phyloP scores from a whole-genome alignment of 2,329 filamentous ascomycete genomes.

The Monilinia laxa region DNA sequence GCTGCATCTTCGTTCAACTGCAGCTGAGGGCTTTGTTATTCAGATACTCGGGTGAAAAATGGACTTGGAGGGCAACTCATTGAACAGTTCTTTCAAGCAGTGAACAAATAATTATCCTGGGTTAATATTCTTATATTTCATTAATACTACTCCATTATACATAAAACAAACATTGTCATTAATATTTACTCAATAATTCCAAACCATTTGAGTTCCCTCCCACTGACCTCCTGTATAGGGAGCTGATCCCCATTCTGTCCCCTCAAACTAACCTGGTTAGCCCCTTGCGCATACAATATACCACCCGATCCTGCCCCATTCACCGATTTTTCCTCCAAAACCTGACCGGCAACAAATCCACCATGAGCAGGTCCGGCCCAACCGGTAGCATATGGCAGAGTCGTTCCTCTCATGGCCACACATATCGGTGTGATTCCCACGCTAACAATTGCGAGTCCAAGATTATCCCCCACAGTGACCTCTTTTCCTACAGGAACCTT shows the following conservation, averaged over 20 bases:
- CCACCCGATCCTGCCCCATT: slow-evolving; percentile 18
- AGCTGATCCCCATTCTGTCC: slow-evolving; percentile 1
- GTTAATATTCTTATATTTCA: too few relatives aligned
- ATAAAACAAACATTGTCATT: not conserved
- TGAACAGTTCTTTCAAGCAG: too few relatives aligned
- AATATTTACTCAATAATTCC: slow-evolving; percentile 7
- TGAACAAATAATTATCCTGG: too few relatives aligned
- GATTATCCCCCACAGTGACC: slow-evolving; percentile 27
- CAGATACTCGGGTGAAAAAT: too few relatives aligned
- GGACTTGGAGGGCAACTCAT: too few relatives aligned
- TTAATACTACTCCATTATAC: not conserved
- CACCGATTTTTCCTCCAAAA: not conserved
- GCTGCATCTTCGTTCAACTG: too few relatives aligned
- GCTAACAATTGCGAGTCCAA: slow-evolving; percentile 30
- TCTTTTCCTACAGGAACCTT: slow-evolving; percentile 22
- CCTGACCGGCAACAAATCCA: slow-evolving; percentile 12
- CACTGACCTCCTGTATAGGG: slow-evolving; percentile 1
- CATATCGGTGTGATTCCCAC: slow-evolving; percentile 29
- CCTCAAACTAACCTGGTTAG: slow-evolving; percentile 8
- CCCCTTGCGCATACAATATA: slow-evolving; percentile 31
- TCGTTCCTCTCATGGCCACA: slow-evolving; percentile 24
- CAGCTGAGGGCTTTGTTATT: too few relatives aligned
- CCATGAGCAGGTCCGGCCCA: slow-evolving; percentile 8
- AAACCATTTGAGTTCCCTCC: slow-evolving; percentile 17
- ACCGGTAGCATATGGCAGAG: not conserved